Evolutionary conservation across 257 asterid species (phyloP).

Genomic region (Gentiana dahurica): DNA sequence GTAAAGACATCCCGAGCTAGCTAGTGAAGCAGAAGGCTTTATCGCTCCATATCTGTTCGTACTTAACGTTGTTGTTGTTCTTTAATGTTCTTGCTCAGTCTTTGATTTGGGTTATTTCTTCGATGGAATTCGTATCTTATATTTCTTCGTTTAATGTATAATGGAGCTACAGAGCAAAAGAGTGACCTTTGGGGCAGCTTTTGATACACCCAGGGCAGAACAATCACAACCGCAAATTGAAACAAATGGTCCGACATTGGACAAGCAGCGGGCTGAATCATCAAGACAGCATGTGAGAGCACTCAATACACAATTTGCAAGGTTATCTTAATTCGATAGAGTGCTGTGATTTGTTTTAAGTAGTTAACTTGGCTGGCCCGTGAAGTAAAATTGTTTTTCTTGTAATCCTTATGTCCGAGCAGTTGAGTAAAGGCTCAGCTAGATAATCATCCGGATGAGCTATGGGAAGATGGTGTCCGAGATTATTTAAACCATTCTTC

Average conservation of each 20-base stretch:
- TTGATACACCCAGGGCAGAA: conserved; percentile 42
- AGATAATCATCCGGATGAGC: conserved; percentile 90
- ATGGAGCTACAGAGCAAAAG: conserved; percentile 63
- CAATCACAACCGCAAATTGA: conserved; percentile 25
- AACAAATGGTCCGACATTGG: conserved; percentile 30
- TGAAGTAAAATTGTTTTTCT: too few species aligned
- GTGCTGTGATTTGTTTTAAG: not conserved
- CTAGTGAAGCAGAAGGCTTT: too few species aligned
- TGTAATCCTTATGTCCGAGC: conserved; percentile 6
- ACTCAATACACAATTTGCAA: conserved; percentile 87
- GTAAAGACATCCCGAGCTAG: too few species aligned
- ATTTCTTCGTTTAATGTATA: not conserved
- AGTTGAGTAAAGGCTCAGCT: conserved; percentile 90
- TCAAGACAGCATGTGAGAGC: conserved; percentile 93
- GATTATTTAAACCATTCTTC: conserved; percentile 81
- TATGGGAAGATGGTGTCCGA: conserved; percentile 92
- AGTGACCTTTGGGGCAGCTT: conserved; percentile 16
- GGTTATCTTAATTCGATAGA: conserved; percentile 23
- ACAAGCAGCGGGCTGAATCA: conserved; percentile 68
- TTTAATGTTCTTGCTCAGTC: too few species aligned
- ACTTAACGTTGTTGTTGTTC: too few species aligned
- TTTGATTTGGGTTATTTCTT: too few species aligned
- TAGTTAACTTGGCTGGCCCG: not conserved
- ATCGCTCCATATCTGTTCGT: too few species aligned
- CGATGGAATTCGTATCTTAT: too few species aligned